Base-by-base conservation (phyloP, 768 basidiomycete species). In the Rhizopogon rudus region DNA sequence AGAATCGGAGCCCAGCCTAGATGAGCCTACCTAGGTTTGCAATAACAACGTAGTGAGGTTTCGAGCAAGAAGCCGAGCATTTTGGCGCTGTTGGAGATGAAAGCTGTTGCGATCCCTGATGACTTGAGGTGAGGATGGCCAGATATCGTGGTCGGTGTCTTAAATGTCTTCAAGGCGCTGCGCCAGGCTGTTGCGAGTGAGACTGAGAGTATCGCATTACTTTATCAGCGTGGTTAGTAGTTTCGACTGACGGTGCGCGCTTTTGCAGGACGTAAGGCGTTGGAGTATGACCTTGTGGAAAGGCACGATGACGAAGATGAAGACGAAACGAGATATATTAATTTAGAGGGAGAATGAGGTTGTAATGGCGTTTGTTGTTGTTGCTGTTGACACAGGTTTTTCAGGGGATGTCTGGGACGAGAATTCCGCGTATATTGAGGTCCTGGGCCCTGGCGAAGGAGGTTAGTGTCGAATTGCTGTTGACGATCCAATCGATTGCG, bases 321-420 rank as follows among this genome's bases (percentile, higher is more conserved):
- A 1, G 83, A 82, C 22, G 83, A 85, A 28, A 48, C 61, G 28
- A 77, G 73, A 54, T 71, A 80, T 44, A 65, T 86, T 59, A 86
- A 87, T 61, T 66, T 88, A 63, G 82, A 80, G 44, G 87, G 83
- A 53, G 87, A 88, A 43, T 69, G 71, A 16, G 86, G 87, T 63
- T 83, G 84, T 79, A 53, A 56, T 37, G 5, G 73, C 7, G 6
- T 31, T 17, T 22, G 25, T 41, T 37, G 4, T 29, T 13, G 10
- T 28, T 49, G 33, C 3, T 42, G 20, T 54, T 60, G 14, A 57
- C 17, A 16, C 14, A n/a, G n/a, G 28, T 1, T 7, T 25, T 39
- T 57, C 61, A 85, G 91, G 89, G 65, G 93, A 95, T 67, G 89
- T 93, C 14, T 93, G 88, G 85, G 92, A 94, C 63, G 87, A 90